Conservation (phyloP, 1,284 basidiomycete species). For the Ustilago bromivora region DNA sequence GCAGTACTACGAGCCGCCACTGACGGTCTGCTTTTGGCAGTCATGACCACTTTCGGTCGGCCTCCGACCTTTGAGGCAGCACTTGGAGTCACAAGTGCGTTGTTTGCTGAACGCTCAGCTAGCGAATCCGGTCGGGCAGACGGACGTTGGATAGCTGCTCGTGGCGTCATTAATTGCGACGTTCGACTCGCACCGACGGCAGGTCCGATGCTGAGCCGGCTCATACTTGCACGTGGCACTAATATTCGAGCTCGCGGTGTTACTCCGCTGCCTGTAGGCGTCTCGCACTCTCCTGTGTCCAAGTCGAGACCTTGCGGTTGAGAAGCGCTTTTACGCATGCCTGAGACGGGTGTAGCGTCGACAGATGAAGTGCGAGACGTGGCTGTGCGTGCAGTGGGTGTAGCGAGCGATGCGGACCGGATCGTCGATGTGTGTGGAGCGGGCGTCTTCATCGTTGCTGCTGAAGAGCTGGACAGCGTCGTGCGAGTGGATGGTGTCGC, state of each 20-base stretch:
- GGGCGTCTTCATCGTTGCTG: constrained; percentile 1
- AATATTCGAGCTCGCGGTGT: constrained; percentile 19
- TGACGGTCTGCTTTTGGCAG: constrained; percentile 8
- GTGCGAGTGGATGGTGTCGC: not conserved
- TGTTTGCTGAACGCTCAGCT: not conserved
- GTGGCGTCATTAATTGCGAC: constrained; percentile 6
- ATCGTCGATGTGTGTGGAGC: constrained; percentile 10
- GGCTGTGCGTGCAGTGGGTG: constrained; percentile 20
- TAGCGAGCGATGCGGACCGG: constrained; percentile 31
- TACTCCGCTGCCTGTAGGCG: constrained; percentile 3
- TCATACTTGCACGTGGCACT: constrained; percentile 37
- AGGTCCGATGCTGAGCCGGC: constrained; percentile 17
- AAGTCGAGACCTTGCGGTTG: constrained; percentile 32
- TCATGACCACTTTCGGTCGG: not conserved
- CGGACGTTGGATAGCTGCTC: not conserved
- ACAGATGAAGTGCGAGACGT: constrained; percentile 9
- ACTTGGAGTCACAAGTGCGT: not conserved
- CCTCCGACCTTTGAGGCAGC: constrained; percentile 7
- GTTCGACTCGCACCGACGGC: not conserved
- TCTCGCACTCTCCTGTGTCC: constrained; percentile 5
- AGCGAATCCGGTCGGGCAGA: constrained; percentile 5
- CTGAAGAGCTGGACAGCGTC: not conserved
- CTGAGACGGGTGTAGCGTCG: constrained; percentile 16
- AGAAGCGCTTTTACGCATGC: constrained; percentile 41
- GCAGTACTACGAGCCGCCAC: not conserved